phyloP scores from a whole-genome alignment of 1,284 basidiomycete species.

The Bjerkandera adusta region DNA sequence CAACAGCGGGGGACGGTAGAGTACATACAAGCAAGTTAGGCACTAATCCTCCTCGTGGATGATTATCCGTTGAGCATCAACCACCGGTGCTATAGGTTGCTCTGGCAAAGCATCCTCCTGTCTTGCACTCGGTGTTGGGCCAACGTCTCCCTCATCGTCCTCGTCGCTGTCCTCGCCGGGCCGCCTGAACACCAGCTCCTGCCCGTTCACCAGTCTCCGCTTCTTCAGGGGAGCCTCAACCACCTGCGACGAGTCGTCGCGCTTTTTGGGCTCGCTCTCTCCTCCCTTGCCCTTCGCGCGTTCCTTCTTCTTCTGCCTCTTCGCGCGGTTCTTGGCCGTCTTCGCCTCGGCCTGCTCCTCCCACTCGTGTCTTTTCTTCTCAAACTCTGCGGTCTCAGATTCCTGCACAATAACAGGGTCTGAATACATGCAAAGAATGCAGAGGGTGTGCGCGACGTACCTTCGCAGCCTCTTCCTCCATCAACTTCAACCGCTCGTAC shows the following conservation, averaged over 20 bases:
- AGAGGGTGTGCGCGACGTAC: slow-evolving; percentile 42
- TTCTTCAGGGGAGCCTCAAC: slow-evolving; percentile 43
- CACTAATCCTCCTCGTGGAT: slow-evolving; percentile 17
- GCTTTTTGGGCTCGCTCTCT: slow-evolving; percentile 27
- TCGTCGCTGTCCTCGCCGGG: slow-evolving; percentile 52
- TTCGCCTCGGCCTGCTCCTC: slow-evolving; percentile 76
- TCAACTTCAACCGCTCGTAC: slow-evolving; percentile 89
- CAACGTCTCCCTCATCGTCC: slow-evolving; percentile 34
- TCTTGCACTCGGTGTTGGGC: slow-evolving; percentile 20
- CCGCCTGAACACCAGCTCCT: slow-evolving; percentile 53
- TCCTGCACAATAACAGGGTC: slow-evolving; percentile 45
- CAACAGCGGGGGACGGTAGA: no score
- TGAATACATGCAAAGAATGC: not conserved
- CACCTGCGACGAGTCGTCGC: slow-evolving; percentile 19
- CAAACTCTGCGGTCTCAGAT: slow-evolving; percentile 62
- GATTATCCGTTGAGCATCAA: slow-evolving; percentile 11
- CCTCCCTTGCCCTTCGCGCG: slow-evolving; percentile 41
- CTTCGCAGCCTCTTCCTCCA: slow-evolving; percentile 82
- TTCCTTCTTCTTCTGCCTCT: slow-evolving; percentile 87
- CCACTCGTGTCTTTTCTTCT: slow-evolving; percentile 59
- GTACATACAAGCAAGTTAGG: slow-evolving; percentile 2
- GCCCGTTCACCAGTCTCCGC: slow-evolving; percentile 53
- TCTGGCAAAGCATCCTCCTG: slow-evolving; percentile 4
- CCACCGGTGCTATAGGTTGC: slow-evolving; percentile 6
- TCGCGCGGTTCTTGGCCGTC: slow-evolving; percentile 91